Evolutionary conservation across 306 rosid genomes (phyloP).

Genomic region (Mimosa bimucronata): DNA sequence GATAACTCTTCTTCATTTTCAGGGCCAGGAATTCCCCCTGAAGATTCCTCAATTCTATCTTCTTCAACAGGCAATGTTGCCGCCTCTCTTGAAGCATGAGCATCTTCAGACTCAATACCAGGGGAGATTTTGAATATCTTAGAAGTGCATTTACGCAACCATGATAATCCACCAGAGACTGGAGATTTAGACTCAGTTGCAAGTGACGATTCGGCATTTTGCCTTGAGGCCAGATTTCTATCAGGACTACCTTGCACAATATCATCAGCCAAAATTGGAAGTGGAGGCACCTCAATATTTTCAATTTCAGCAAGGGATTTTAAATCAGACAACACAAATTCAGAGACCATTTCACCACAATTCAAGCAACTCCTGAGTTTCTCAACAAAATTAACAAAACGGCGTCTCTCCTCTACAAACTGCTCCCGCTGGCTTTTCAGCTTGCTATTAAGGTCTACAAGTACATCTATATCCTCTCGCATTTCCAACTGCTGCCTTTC

Average conservation of each 20-base stretch:
- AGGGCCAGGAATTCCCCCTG: slow-evolving; percentile 40
- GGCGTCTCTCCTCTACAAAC: slow-evolving; percentile 74
- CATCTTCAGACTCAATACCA: slow-evolving; percentile 53
- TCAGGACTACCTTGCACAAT: slow-evolving; percentile 48
- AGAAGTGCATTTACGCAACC: slow-evolving; percentile 90
- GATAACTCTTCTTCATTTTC: slow-evolving; percentile 79
- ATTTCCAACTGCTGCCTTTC: slow-evolving; percentile 82
- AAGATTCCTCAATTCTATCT: slow-evolving; percentile 47
- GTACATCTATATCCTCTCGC: slow-evolving; percentile 81
- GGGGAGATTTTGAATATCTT: slow-evolving; percentile 85
- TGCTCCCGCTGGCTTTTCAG: slow-evolving; percentile 76
- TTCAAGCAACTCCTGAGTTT: slow-evolving; percentile 68
- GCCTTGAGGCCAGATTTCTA: slow-evolving; percentile 51
- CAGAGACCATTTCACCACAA: slow-evolving; percentile 76
- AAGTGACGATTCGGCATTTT: slow-evolving; percentile 28
- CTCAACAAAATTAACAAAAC: slow-evolving; percentile 70
- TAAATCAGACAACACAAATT: slow-evolving; percentile 74
- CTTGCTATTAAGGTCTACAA: slow-evolving; percentile 73
- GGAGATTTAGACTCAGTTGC: slow-evolving; percentile 53
- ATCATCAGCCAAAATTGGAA: slow-evolving; percentile 56
- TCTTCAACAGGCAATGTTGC: slow-evolving; percentile 40
- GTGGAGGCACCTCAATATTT: slow-evolving; percentile 63
- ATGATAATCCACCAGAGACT: slow-evolving; percentile 73
- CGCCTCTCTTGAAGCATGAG: slow-evolving; percentile 48
- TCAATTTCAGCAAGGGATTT: slow-evolving; percentile 64